These are phyloP conservation scores for Pythium inflatum DNA, from an alignment of 352 stramenopile genomes.

Conservation along the genomic window DNA sequence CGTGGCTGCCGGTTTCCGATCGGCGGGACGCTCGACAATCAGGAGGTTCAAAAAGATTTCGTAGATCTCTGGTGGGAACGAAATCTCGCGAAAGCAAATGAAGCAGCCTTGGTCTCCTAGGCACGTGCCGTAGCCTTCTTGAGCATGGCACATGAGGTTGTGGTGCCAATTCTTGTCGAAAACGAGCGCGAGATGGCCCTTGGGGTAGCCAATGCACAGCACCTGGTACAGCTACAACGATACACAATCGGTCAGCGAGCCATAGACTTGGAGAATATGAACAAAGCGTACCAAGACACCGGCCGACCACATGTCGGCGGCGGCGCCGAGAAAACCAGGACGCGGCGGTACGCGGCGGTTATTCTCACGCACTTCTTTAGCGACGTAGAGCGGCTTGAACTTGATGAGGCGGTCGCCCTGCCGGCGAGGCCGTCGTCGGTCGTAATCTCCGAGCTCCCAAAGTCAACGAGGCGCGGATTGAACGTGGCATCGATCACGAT, in stretches of 20 bases:
- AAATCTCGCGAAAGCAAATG: constrained; percentile 80
- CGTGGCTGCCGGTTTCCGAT: constrained; percentile 60
- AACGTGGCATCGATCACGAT: constrained; percentile 64
- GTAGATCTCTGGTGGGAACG: constrained; percentile 78
- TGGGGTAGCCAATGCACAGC: constrained; percentile 81
- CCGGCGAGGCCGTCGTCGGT: constrained; percentile 63
- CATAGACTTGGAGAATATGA: too few species aligned
- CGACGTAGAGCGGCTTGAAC: constrained; percentile 80
- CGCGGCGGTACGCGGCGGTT: constrained; percentile 60
- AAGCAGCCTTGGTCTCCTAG: constrained; percentile 69
- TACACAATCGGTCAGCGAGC: background rate
- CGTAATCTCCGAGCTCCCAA: constrained; percentile 83
- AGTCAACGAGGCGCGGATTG: constrained; percentile 75
- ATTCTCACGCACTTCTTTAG: constrained; percentile 67
- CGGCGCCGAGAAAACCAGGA: constrained; percentile 66
- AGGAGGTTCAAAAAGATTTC: constrained; percentile 71
- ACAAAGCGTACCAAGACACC: constrained; percentile 66
- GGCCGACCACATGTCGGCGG: constrained; percentile 80
- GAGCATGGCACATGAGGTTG: constrained; percentile 69
- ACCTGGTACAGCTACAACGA: constrained; percentile 71
- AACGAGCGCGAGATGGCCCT: constrained; percentile 73
- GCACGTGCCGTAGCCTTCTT: constrained; percentile 43
- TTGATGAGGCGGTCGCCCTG: constrained; percentile 65
- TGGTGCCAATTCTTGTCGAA: constrained; percentile 76
- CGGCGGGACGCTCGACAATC: constrained; percentile 46